These are phyloP conservation scores for Posidonia australis DNA, from an alignment of 106 monocot species.

Conservation along the genomic window DNA sequence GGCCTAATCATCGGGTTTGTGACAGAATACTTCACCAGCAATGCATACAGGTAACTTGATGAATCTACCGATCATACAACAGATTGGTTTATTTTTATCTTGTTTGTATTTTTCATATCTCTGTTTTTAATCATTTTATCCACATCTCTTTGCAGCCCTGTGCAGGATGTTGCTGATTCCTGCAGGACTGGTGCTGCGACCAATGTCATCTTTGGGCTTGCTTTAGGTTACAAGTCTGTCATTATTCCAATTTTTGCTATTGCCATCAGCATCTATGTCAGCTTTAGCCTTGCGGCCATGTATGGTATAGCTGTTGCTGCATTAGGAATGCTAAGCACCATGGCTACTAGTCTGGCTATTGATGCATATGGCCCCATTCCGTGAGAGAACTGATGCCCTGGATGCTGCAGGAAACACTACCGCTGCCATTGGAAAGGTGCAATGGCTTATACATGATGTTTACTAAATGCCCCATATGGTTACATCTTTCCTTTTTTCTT, in stretches of 20 bases:
- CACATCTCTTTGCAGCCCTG: constrained; percentile 13
- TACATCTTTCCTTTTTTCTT: too few species aligned
- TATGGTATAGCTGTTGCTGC: constrained; percentile 18
- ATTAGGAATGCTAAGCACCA: too few species aligned
- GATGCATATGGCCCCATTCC: constrained; percentile 34
- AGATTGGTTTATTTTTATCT: neutral
- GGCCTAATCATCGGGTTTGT: constrained; percentile 6
- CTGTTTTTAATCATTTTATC: neutral
- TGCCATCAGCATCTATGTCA: constrained; percentile 9
- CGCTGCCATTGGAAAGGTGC: too few species aligned
- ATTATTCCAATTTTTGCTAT: constrained; percentile 18
- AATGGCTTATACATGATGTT: too few species aligned
- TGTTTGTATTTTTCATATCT: neutral
- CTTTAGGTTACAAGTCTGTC: too few species aligned
- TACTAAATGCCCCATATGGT: too few species aligned
- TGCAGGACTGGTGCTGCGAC: constrained; percentile 15
- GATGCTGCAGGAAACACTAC: too few species aligned
- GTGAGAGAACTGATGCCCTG: constrained; percentile 74
- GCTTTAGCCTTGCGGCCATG: constrained; percentile 16
- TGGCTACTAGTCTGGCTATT: constrained; percentile 15
- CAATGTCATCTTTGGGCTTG: too few species aligned
- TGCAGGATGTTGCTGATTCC: constrained; percentile 13
- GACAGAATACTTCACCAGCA: constrained; percentile 13
- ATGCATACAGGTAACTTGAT: constrained; percentile 10
- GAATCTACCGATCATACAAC: neutral